These are phyloP conservation scores for Wickerhamiella slavikovae DNA, from an alignment of 805 yeast species.

Conservation along the genomic window DNA sequence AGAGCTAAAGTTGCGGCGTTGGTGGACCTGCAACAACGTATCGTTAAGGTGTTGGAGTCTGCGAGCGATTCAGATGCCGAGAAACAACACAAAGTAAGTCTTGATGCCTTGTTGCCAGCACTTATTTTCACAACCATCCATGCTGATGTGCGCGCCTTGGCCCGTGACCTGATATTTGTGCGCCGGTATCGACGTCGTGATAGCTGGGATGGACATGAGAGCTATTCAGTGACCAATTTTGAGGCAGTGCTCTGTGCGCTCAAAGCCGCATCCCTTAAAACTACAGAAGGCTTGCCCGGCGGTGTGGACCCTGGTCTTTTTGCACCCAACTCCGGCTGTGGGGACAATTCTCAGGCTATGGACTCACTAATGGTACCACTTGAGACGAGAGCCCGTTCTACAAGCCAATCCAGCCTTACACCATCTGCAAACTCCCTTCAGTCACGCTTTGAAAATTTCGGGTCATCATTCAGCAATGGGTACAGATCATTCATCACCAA, in stretches of 20 bases:
- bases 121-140: slow-evolving; percentile 18
- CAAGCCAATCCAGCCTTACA: no score
- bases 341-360: no score
- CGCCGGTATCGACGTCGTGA: slow-evolving; percentile 20
- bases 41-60: no score
- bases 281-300: slow-evolving; percentile 13
- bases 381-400: no score
- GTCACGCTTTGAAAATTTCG: slow-evolving; percentile 17
- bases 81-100: no score
- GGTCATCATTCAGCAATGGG: slow-evolving; percentile 8
- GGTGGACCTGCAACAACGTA: no score
- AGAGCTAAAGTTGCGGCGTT: no score
- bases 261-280: slow-evolving; percentile 16
- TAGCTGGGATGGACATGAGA: slow-evolving; percentile 18
- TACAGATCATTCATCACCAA: slow-evolving; percentile 16
- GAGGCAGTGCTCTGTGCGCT: slow-evolving; percentile 23
- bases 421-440: slow-evolving; percentile 14
- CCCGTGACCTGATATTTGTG: slow-evolving; percentile 19
- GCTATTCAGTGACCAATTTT: slow-evolving; percentile 23
- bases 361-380: no score
- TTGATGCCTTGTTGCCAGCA: slow-evolving; percentile 21
- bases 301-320: slow-evolving; percentile 11
- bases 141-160: slow-evolving; percentile 15
- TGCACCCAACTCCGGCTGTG: no score
- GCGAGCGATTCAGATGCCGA: no score